These are phyloP conservation scores for Claviceps monticola DNA, from an alignment of 2,329 filamentous ascomycete species.

Conservation along the genomic window DNA sequence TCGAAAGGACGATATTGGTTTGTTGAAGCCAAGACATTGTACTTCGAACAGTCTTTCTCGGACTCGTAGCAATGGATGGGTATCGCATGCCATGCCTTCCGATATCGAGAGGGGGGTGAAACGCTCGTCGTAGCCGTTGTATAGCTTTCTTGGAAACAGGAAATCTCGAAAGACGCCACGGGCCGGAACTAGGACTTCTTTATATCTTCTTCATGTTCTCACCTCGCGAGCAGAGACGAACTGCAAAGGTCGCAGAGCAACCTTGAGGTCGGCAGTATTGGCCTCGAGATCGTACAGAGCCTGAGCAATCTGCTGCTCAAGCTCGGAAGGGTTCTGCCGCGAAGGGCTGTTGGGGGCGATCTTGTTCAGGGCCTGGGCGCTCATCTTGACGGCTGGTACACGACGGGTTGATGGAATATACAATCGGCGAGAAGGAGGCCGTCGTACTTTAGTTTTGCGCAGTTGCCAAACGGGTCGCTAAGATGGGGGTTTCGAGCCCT, in stretches of 20 bases:
- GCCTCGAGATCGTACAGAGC: constrained; percentile 98
- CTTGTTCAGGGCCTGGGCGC: constrained; percentile 76
- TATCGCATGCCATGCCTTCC: constrained; percentile 1
- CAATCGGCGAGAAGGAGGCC: constrained; percentile 11
- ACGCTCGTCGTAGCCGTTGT: constrained; percentile 20
- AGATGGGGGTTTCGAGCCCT: constrained; percentile 30
- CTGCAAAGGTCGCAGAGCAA: constrained; percentile 90
- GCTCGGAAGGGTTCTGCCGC: constrained; percentile 89
- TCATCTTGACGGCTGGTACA: constrained; percentile 42
- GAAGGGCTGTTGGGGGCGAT: constrained; percentile 96
- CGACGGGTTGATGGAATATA: constrained; percentile 17
- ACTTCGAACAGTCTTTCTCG: constrained; percentile 5
- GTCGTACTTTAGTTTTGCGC: constrained; percentile 15
- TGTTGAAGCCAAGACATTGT: neutral
- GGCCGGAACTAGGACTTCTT: constrained; percentile 4
- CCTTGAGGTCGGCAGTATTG: constrained; percentile 97
- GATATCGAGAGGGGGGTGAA: constrained; percentile 2
- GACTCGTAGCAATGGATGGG: neutral
- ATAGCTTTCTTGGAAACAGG: constrained; percentile 29
- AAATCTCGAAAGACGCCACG: constrained; percentile 17
- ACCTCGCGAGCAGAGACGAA: constrained; percentile 99
- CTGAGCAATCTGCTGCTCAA: constrained; percentile 91
- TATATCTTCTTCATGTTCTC: constrained; percentile 40
- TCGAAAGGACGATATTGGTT: constrained; percentile 7
- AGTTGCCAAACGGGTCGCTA: constrained; percentile 18